Percentiles rank a stretch among this genome's conserved stretches.
Conservation (phyloP, 495 filamentous ascomycete species). For the Penicillium mononematosum region DNA sequence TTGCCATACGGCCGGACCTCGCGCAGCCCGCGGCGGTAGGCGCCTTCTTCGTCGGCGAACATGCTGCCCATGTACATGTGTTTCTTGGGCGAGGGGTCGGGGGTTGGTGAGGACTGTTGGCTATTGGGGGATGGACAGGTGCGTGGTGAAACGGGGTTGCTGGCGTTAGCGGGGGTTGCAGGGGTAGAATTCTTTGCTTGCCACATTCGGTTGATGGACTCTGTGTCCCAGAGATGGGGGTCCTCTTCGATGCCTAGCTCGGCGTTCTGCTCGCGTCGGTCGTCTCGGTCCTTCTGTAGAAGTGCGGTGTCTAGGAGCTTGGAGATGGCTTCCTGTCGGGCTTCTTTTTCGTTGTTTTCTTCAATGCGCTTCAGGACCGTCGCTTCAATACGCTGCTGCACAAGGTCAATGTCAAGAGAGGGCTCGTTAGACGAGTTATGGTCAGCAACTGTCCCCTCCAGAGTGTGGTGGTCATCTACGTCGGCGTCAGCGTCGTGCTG, state of each 20-base stretch:
- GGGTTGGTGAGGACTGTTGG: not conserved
- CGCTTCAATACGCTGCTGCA: constrained; percentile 11
- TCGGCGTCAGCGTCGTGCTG: not conserved
- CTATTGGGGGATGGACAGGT: not conserved
- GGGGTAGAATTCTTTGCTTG: not conserved
- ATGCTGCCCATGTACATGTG: constrained; percentile 6
- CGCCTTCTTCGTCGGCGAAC: not conserved
- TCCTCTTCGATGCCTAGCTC: constrained; percentile 9
- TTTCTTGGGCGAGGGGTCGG: not conserved
- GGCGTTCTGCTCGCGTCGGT: not conserved
- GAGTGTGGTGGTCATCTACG: too few species aligned
- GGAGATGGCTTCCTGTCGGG: not conserved
- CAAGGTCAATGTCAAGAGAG: not conserved
- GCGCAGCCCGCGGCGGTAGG: not conserved
- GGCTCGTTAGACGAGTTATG: not conserved
- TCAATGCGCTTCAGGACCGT: constrained; percentile 6
- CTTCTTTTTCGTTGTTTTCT: constrained; percentile 1
- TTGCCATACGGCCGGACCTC: not conserved
- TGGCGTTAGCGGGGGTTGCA: not conserved
- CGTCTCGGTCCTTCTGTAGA: not conserved
- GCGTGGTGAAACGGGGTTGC: not conserved
- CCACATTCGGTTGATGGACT: not conserved
- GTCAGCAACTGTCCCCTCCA: not conserved
- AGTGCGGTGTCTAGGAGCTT: constrained; percentile 1
- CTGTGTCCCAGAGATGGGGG: constrained; percentile 7